Evolutionary conservation across 1,284 basidiomycete species (phyloP).

Genomic region (Cerioporus squamosus): DNA sequence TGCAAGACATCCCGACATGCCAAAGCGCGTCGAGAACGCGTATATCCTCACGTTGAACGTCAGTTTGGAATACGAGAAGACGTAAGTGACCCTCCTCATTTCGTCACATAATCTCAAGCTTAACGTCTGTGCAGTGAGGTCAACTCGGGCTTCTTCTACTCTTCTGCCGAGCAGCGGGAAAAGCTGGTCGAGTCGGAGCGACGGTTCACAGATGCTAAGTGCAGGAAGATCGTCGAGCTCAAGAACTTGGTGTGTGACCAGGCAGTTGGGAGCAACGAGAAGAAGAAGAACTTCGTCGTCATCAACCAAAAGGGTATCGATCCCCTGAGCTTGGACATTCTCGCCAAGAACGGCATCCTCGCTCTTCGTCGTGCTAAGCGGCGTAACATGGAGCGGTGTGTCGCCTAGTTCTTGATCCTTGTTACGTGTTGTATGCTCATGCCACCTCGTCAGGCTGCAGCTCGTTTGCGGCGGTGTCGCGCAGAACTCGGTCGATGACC

Average conservation of each 20-base stretch:
- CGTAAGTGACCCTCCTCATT: conserved; percentile 68
- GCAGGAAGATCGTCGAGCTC: conserved; percentile 96
- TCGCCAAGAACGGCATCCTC: conserved; percentile 97
- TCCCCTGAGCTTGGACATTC: conserved; percentile 93
- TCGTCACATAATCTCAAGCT: too few species aligned
- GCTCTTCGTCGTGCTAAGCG: conserved; percentile 96
- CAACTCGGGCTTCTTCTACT: conserved; percentile 99
- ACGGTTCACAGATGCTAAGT: conserved; percentile 91
- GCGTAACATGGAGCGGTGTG: conserved; percentile 95
- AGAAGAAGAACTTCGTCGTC: conserved; percentile 89
- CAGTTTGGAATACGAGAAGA: conserved; percentile 99
- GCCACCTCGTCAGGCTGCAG: conserved; percentile 66
- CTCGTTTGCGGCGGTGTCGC: conserved; percentile 94
- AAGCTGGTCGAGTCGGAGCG: conserved; percentile 99
- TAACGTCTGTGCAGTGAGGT: conserved; percentile 74
- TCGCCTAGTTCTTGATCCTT: conserved; percentile 22
- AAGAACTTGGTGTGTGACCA: conserved; percentile 97
- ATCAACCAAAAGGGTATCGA: conserved; percentile 99
- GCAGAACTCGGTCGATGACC: conserved; percentile 98
- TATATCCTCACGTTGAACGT: conserved; percentile 97
- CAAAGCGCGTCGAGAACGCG: conserved; percentile 97
- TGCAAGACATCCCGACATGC: conserved; percentile 98
- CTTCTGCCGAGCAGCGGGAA: conserved; percentile 97
- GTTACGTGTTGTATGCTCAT: neutral
- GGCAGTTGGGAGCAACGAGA: conserved; percentile 79